Conservation (phyloP, 2,329 filamentous ascomycete genomes). For the Teratosphaeria viscida region DNA sequence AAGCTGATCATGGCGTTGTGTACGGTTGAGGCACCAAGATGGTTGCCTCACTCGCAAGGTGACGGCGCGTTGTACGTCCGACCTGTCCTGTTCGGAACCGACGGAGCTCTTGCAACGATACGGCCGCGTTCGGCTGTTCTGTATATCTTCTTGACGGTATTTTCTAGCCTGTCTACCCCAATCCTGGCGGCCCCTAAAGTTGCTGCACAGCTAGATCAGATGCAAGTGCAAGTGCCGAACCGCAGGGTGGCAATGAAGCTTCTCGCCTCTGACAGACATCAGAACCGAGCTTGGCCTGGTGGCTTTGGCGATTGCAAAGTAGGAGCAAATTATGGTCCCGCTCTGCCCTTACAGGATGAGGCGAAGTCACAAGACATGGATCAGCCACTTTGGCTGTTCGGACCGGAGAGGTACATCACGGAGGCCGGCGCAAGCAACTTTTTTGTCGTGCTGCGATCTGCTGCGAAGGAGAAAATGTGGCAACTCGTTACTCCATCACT, state of each 20-base stretch:
- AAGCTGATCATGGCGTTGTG: not conserved
- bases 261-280: not conserved
- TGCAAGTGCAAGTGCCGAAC: not conserved
- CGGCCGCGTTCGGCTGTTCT: not conserved
- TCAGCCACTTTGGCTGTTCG: not conserved
- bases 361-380: not conserved
- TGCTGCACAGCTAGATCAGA: not conserved
- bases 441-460: not conserved
- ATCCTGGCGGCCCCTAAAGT: not conserved
- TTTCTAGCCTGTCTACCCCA: not conserved
- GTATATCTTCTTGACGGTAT: not conserved
- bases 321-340: not conserved
- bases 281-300: not conserved
- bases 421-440: not conserved
- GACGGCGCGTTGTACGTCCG: not conserved
- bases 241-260: not conserved
- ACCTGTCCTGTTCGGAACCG: not conserved
- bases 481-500: not conserved
- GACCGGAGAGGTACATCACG: not conserved
- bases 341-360: not conserved
- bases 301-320: not conserved
- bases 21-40: not conserved
- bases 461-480: not conserved
- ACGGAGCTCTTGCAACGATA: not conserved
- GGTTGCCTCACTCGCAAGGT: not conserved